Percentiles rank a stretch among this genome's conserved stretches.
Conservation (phyloP, 257 asterid genomes). For the Rehmannia glutinosa region DNA sequence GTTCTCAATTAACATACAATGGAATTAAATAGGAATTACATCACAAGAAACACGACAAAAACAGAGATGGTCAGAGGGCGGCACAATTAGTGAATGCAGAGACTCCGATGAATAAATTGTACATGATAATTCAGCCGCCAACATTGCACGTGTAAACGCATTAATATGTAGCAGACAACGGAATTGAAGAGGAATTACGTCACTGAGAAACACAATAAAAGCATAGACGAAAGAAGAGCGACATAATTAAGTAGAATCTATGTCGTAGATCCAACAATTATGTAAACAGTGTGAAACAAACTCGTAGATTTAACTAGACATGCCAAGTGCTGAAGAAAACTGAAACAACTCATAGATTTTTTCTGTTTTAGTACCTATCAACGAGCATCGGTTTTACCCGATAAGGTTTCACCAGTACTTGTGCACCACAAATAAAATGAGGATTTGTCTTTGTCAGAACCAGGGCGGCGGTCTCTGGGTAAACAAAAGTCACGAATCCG, state of each 20-base stretch:
- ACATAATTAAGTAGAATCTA: neutral
- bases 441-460: constrained; percentile 70
- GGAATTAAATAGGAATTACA: neutral
- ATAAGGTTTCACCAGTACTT: constrained; percentile 69
- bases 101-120: too few species aligned
- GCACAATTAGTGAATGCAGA: too few species aligned
- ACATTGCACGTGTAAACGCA: too few species aligned
- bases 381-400: constrained; percentile 43
- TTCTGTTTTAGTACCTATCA: constrained; percentile 41
- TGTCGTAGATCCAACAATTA: too few species aligned
- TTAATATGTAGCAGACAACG: too few species aligned
- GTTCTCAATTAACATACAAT: neutral
- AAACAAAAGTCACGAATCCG: constrained; percentile 63
- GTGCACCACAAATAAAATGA: constrained; percentile 54
- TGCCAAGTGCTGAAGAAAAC: neutral
- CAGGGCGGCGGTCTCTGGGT: constrained; percentile 53
- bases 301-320: neutral
- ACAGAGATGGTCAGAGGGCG: too few species aligned
- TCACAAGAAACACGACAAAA: neutral
- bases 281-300: too few species aligned
- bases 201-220: too few species aligned
- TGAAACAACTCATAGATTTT: neutral
- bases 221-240: too few species aligned
- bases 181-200: too few species aligned
- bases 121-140: too few species aligned